Percentiles rank a stretch among this genome's conserved stretches.
Conservation (phyloP, 768 basidiomycete genomes). For the Podaxis sp. region DNA sequence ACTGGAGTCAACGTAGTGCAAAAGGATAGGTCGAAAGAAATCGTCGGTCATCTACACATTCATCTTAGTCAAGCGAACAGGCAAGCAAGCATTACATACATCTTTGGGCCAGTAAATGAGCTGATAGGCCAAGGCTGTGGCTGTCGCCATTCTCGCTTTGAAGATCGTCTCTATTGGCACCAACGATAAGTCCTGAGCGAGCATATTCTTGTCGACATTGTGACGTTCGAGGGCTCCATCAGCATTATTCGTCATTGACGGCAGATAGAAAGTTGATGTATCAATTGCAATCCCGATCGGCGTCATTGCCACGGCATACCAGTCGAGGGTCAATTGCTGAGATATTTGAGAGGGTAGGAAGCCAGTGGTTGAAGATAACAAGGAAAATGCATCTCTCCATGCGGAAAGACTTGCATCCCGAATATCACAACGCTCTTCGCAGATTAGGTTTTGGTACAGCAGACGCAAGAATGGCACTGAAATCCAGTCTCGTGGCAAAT, state of each 20-base stretch:
- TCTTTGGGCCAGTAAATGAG: constrained; percentile 65
- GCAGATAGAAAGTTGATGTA: constrained; percentile 62
- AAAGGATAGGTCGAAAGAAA: constrained; percentile 72
- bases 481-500: constrained; percentile 81
- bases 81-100: constrained; percentile 34
- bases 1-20: constrained; percentile 79
- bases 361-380: constrained; percentile 43
- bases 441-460: constrained; percentile 90
- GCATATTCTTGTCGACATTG: constrained; percentile 96
- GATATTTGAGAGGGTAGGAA: constrained; percentile 53
- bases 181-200: constrained; percentile 85
- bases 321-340: constrained; percentile 66
- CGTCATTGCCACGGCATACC: constrained; percentile 88
- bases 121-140: constrained; percentile 72
- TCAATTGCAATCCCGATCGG: constrained; percentile 84
- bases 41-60: constrained; percentile 43
- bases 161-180: constrained; percentile 74
- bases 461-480: constrained; percentile 72
- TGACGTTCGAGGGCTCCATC: constrained; percentile 62
- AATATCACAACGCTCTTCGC: constrained; percentile 87
- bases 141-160: constrained; percentile 75
- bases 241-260: constrained; percentile 47
- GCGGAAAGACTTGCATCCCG: constrained; percentile 68
- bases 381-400: constrained; percentile 70
- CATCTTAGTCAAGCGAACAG: background rate